These are phyloP conservation scores for Coemansia sp. DNA, from an alignment of 192 early-diverging fungal species.

Conservation along the genomic window DNA sequence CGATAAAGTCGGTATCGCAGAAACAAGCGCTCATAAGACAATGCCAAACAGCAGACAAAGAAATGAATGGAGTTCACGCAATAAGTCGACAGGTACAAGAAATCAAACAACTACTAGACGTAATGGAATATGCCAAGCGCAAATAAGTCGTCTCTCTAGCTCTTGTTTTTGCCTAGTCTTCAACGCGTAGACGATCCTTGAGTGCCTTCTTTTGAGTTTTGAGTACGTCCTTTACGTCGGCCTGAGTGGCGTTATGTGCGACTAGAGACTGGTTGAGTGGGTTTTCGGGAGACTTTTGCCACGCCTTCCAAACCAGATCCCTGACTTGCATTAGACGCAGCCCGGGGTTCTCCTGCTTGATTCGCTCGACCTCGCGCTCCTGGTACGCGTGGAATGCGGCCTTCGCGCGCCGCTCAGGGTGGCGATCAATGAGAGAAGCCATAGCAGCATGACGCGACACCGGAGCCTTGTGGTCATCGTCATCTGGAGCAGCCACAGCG, in stretches of 20 bases:
- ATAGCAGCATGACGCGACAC: conserved; percentile 18
- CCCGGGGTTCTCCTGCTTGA: conserved; percentile 81
- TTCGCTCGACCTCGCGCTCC: conserved; percentile 70
- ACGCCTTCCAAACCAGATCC: conserved; percentile 82
- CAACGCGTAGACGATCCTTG: conserved; percentile 33
- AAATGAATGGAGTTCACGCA: conserved; percentile 24
- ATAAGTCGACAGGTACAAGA: conserved; percentile 23
- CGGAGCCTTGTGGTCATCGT: conserved; percentile 21
- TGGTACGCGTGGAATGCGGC: conserved; percentile 71
- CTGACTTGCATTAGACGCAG: conserved; percentile 78
- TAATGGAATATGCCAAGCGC: conserved; percentile 47
- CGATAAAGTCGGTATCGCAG: conserved; percentile 22
- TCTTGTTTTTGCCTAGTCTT: neutral
- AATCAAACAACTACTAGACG: conserved; percentile 45
- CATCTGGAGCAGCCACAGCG: conserved; percentile 14
- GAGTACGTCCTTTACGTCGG: conserved; percentile 61
- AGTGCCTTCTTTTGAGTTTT: conserved; percentile 47
- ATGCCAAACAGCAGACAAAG: conserved; percentile 26
- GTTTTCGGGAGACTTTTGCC: conserved; percentile 75
- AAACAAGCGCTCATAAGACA: conserved; percentile 25
- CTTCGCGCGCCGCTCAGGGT: conserved; percentile 88
- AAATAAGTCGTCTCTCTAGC: conserved; percentile 10
- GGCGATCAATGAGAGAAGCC: conserved; percentile 72
- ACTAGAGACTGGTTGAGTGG: conserved; percentile 77
- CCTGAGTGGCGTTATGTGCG: conserved; percentile 73